Evolutionary conservation across 2,329 filamentous ascomycete genomes (phyloP).

Genomic region (Nothopassalora personata): DNA sequence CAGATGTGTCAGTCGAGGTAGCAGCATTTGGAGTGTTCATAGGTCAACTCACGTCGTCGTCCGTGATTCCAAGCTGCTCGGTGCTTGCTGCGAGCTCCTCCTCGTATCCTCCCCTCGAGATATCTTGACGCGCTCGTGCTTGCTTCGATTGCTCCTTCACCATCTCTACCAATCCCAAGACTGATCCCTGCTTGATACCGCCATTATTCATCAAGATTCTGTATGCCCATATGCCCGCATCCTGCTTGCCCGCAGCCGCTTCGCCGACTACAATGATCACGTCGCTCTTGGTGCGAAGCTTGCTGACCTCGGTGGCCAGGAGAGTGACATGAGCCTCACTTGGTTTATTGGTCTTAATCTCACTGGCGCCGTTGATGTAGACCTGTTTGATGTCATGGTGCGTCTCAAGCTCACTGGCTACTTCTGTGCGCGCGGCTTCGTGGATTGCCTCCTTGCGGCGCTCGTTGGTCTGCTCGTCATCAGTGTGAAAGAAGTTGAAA

Average conservation of each 20-base stretch:
- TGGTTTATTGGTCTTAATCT: conserved; percentile 13
- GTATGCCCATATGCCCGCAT: conserved; percentile 70
- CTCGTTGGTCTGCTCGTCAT: conserved; percentile 71
- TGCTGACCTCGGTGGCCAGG: conserved; percentile 50
- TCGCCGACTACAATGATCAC: conserved; percentile 73
- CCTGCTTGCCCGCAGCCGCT: conserved; percentile 57
- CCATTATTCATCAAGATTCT: conserved; percentile 59
- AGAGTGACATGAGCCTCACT: conserved; percentile 62
- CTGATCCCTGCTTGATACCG: conserved; percentile 65
- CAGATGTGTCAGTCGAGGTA: background rate
- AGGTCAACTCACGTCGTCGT: conserved; percentile 1
- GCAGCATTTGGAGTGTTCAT: background rate
- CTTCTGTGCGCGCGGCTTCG: conserved; percentile 24
- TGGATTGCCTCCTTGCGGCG: conserved; percentile 66
- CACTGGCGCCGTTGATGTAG: conserved; percentile 23
- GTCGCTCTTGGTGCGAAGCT: conserved; percentile 51
- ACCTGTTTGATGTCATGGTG: conserved; percentile 17
- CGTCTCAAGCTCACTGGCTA: conserved; percentile 13
- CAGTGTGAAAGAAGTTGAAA: conserved; percentile 69
- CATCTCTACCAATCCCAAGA: conserved; percentile 57
- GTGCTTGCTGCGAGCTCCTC: background rate
- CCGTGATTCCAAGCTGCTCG: background rate
- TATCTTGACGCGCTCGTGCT: background rate
- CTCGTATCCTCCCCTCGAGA: background rate
- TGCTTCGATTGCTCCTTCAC: conserved; percentile 26